Evolutionary conservation across 2,329 filamentous ascomycete genomes (phyloP).

Genomic region (Diaporthe longicolla): DNA sequence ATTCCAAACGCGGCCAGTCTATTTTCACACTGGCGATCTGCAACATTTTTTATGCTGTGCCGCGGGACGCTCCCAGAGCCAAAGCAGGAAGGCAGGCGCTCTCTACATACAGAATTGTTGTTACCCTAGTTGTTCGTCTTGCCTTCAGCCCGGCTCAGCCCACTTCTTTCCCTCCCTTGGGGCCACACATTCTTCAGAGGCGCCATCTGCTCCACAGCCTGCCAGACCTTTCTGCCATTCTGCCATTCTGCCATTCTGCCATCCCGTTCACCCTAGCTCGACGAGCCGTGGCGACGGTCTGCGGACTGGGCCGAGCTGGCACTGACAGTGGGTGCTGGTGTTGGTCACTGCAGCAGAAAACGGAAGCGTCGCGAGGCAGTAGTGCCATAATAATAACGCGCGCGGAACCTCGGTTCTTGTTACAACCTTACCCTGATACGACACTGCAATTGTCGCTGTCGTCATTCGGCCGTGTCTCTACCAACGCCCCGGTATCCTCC

Average conservation of each 20-base stretch:
- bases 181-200: slow-evolving; percentile 1
- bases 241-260: no score
- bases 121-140: neutral
- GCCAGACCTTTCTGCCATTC: no score
- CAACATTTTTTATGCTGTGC: slow-evolving; percentile 28
- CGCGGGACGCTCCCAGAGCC: neutral
- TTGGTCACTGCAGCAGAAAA: neutral
- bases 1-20: slow-evolving; percentile 25
- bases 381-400: neutral
- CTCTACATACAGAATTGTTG: neutral
- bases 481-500: slow-evolving; percentile 11
- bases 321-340: neutral
- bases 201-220: neutral
- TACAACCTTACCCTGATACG: slow-evolving; percentile 12
- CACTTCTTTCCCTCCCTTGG: neutral
- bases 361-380: neutral
- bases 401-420: neutral
- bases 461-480: neutral
- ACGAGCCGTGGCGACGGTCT: slow-evolving; percentile 14
- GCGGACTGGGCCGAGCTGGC: slow-evolving; percentile 19
- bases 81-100: neutral
- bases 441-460: slow-evolving; percentile 13
- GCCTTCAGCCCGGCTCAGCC: slow-evolving; percentile 7
- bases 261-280: neutral
- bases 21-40: slow-evolving; percentile 27